A percentile compares a stretch with the other conserved stretches of the same genome.
Conservation (phyloP, 1,284 basidiomycete genomes). For the Apiotrichum laibachii region DNA sequence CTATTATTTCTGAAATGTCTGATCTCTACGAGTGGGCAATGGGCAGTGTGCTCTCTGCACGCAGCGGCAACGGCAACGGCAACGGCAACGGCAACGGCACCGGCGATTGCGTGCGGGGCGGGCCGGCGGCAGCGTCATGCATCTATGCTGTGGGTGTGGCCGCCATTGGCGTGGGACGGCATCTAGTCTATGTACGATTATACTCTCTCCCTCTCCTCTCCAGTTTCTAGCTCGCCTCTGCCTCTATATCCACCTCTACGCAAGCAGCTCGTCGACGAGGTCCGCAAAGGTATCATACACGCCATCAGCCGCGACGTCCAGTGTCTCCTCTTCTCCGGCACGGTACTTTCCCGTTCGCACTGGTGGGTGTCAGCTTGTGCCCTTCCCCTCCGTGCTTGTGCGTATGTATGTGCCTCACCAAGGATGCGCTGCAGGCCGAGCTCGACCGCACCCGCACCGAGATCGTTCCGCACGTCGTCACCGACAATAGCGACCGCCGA, state of each 20-base stretch:
- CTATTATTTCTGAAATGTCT: too few relatives aligned
- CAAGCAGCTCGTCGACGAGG: slow-evolving; percentile 57
- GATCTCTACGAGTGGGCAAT: too few relatives aligned
- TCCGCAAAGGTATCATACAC: slow-evolving; percentile 58
- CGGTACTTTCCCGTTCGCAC: slow-evolving; percentile 45
- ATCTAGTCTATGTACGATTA: too few relatives aligned
- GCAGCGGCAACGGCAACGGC: too few relatives aligned
- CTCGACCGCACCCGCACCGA: slow-evolving; percentile 62
- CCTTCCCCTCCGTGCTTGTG: too few relatives aligned
- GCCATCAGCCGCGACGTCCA: slow-evolving; percentile 56
- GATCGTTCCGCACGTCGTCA: slow-evolving; percentile 65
- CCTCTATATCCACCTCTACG: neutral
- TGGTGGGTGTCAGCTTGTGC: too few relatives aligned
- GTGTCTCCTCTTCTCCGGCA: slow-evolving; percentile 24
- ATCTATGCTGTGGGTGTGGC: too few relatives aligned
- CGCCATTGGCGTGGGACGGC: too few relatives aligned
- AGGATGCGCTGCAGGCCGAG: slow-evolving; percentile 63
- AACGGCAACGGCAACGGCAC: too few relatives aligned
- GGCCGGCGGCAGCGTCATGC: neutral
- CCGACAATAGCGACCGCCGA: slow-evolving; percentile 61
- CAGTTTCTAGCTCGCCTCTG: too few relatives aligned
- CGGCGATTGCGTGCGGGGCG: neutral
- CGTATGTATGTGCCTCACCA: slow-evolving; percentile 51
- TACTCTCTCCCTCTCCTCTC: too few relatives aligned
- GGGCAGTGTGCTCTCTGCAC: too few relatives aligned